Conservation (phyloP, 768 basidiomycete species). For the Glaciozyma antarctica region DNA sequence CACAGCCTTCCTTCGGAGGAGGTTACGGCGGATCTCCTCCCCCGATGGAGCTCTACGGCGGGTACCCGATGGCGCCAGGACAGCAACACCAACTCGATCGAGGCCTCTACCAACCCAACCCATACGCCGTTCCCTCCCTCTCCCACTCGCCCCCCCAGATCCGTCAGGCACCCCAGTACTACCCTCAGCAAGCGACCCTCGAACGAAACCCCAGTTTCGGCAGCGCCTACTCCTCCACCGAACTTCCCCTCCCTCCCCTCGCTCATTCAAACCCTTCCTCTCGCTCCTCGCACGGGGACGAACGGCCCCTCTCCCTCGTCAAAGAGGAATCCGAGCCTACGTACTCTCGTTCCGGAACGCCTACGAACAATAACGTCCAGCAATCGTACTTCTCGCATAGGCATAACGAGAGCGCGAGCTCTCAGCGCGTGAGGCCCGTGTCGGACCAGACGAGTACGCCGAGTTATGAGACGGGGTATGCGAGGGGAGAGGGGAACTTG, state of each 20-base stretch:
- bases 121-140: not conserved
- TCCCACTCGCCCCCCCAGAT: not conserved
- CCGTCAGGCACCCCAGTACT: not conserved
- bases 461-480: not conserved
- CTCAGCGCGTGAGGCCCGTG: not conserved
- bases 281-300: conserved; percentile 20
- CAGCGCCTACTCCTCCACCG: not conserved
- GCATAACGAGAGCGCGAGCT: not conserved
- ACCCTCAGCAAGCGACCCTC: conserved; percentile 3
- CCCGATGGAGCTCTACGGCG: conserved; percentile 12
- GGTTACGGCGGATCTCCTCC: not conserved
- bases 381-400: conserved; percentile 29
- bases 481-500: not conserved
- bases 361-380: conserved; percentile 32
- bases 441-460: not conserved
- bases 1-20: not conserved
- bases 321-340: conserved; percentile 7
- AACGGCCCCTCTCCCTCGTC: conserved; percentile 1
- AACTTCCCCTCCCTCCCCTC: not conserved
- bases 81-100: conserved; percentile 3
- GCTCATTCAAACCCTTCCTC: conserved; percentile 14
- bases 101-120: not conserved
- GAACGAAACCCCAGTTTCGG: conserved; percentile 3
- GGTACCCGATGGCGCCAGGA: not conserved
- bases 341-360: conserved; percentile 28